Conservation (phyloP, 768 basidiomycete genomes). For the Paxillus ammoniavirescens region DNA sequence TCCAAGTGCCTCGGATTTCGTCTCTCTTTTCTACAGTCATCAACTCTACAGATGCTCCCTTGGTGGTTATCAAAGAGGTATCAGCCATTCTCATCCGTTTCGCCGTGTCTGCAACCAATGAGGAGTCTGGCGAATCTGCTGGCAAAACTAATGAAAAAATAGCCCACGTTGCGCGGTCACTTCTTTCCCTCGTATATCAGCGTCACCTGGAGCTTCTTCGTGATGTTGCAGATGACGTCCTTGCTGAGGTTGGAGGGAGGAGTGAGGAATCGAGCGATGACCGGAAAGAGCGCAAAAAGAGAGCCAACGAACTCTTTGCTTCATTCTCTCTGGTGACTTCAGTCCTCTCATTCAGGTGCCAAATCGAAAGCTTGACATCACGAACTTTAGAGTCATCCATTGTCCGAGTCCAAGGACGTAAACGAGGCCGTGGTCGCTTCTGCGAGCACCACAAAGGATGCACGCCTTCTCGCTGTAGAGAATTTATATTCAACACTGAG, state of each 20-base stretch:
- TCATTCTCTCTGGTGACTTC: constrained; percentile 55
- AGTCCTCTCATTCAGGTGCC: not conserved
- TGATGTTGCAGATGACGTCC: constrained; percentile 36
- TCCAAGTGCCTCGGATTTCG: constrained; percentile 28
- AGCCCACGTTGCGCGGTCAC: constrained; percentile 18
- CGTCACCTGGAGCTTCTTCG: constrained; percentile 56
- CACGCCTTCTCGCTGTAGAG: constrained; percentile 59
- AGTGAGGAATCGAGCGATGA: constrained; percentile 20
- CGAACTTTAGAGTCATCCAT: constrained; percentile 20
- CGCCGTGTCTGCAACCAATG: constrained; percentile 7
- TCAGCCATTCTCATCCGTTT: constrained; percentile 22
- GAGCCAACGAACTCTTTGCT: constrained; percentile 52
- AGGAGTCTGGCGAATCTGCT: not conserved
- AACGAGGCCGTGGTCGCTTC: constrained; percentile 53
- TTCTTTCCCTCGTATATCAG: constrained; percentile 64
- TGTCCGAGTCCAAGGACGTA: constrained; percentile 31
- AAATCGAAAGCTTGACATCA: not conserved
- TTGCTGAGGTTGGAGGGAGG: constrained; percentile 25
- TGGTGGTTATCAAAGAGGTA: constrained; percentile 19
- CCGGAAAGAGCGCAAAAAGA: constrained; percentile 36
- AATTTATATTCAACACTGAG: constrained; percentile 46
- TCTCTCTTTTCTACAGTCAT: constrained; percentile 31
- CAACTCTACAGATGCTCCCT: constrained; percentile 22
- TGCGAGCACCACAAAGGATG: constrained; percentile 56
- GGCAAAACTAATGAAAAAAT: constrained; percentile 7